Percentiles rank a stretch among this genome's conserved stretches.
phyloP scores from a whole-genome alignment of 495 filamentous ascomycete species.

The Tetracladium setigerum region DNA sequence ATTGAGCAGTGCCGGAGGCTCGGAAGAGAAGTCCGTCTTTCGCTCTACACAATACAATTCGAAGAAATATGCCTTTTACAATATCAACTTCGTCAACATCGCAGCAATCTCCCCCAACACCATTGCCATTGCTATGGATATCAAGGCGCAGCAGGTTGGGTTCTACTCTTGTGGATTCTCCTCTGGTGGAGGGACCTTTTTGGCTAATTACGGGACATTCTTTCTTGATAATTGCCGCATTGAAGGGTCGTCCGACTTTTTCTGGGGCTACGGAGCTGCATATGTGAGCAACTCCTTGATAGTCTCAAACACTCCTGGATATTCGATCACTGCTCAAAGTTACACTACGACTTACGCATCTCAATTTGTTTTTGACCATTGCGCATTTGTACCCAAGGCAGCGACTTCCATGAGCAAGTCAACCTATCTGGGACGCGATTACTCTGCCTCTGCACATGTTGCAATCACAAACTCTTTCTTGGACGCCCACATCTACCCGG shows the following conservation, averaged over 20 bases:
- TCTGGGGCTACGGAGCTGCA: conserved; percentile 19
- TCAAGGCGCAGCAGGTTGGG: conserved; percentile 19
- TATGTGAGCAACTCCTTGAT: conserved; percentile 26
- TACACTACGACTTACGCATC: conserved; percentile 15
- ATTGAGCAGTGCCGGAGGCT: conserved; percentile 18
- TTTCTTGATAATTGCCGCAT: conserved; percentile 15
- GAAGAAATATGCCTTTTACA: conserved; percentile 13
- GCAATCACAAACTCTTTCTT: conserved; percentile 16
- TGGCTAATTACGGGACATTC: conserved; percentile 11
- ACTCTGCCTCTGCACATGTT: conserved; percentile 12
- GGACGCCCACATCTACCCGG: conserved; percentile 11
- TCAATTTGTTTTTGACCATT: conserved; percentile 27
- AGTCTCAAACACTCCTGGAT: conserved; percentile 18
- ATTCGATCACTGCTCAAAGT: conserved; percentile 23
- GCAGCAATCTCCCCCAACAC: conserved; percentile 18
- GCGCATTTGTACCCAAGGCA: conserved; percentile 10
- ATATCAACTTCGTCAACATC: conserved; percentile 21
- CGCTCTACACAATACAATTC: conserved; percentile 20
- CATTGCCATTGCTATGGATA: conserved; percentile 23
- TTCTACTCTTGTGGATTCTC: conserved; percentile 18
- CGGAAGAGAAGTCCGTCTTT: conserved; percentile 19
- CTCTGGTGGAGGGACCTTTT: conserved; percentile 19
- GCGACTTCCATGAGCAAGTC: conserved; percentile 1
- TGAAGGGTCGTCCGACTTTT: conserved; percentile 18
- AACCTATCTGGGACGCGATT: conserved; percentile 16